Percentiles rank a stretch among this genome's conserved stretches.
phyloP scores from a whole-genome alignment of 371 early-diverging fungal species.

The Actinomucor elegans region DNA sequence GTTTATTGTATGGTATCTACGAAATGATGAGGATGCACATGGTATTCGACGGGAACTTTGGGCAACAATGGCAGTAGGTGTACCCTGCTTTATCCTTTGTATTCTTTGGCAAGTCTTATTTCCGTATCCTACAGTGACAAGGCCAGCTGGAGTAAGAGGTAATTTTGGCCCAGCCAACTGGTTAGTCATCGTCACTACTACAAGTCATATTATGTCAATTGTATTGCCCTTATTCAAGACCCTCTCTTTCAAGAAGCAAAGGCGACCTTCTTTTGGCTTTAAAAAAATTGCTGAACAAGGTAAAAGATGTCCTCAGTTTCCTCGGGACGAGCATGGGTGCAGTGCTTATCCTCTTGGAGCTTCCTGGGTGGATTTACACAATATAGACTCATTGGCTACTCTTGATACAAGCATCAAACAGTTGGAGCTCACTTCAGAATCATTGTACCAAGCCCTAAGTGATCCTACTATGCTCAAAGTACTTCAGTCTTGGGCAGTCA shows the following conservation, averaged over 20 bases:
- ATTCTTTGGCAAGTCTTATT: constrained; percentile 13
- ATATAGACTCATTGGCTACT: neutral
- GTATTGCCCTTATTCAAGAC: constrained; percentile 10
- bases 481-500: constrained; percentile 28
- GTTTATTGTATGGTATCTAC: constrained; percentile 24
- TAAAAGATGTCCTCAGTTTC: neutral
- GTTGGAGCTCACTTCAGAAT: constrained; percentile 11
- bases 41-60: constrained; percentile 40
- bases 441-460: constrained; percentile 18
- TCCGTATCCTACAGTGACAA: neutral
- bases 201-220: constrained; percentile 9
- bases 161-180: constrained; percentile 15
- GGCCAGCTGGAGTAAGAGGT: neutral
- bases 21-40: constrained; percentile 28
- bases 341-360: too few species aligned
- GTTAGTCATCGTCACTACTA: constrained; percentile 10
- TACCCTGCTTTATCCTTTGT: constrained; percentile 23
- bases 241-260: neutral
- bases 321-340: too few species aligned
- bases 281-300: too few species aligned
- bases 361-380: neutral
- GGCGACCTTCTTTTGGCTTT: neutral
- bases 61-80: constrained; percentile 16
- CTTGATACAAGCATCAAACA: neutral
- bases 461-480: constrained; percentile 12